Percentiles rank a stretch among this genome's conserved stretches.
phyloP scores from a whole-genome alignment of 2,329 filamentous ascomycete species.

The Thielaviopsis musarum region DNA sequence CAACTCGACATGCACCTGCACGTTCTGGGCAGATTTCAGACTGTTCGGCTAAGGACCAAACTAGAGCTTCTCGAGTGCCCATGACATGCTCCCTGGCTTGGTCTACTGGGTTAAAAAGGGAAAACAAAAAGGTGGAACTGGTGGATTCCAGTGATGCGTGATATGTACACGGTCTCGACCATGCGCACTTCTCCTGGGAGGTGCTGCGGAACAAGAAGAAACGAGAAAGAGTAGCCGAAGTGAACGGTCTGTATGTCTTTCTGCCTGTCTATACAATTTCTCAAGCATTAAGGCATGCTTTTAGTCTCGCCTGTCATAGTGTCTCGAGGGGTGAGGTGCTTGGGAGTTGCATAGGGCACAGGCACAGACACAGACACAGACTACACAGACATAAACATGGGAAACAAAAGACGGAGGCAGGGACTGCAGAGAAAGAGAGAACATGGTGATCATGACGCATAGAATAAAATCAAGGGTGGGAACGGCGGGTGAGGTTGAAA shows the following conservation, averaged over 20 bases:
- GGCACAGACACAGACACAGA: neutral
- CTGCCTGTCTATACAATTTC: neutral
- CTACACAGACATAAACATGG: neutral
- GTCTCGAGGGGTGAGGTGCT: neutral
- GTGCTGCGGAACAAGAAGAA: neutral
- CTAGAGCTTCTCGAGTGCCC: neutral
- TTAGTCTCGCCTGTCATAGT: neutral
- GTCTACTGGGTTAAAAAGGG: neutral
- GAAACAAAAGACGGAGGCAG: neutral
- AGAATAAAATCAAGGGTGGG: neutral
- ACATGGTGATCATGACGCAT: neutral
- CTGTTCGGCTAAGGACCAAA: neutral
- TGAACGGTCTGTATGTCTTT: neutral
- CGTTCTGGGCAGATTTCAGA: neutral
- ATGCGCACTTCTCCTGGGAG: neutral
- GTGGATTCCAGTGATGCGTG: neutral
- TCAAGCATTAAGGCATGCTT: neutral
- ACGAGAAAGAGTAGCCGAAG: neutral
- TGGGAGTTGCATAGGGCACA: neutral
- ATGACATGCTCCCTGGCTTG: neutral
- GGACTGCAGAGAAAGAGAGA: neutral
- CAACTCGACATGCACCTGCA: neutral
- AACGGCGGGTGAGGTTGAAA: too few species aligned
- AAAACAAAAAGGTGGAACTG: neutral
- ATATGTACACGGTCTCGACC: neutral